Evolutionary conservation across 164 flowering plant species (phyloP).

Genomic region (Nymphaea colorata): DNA sequence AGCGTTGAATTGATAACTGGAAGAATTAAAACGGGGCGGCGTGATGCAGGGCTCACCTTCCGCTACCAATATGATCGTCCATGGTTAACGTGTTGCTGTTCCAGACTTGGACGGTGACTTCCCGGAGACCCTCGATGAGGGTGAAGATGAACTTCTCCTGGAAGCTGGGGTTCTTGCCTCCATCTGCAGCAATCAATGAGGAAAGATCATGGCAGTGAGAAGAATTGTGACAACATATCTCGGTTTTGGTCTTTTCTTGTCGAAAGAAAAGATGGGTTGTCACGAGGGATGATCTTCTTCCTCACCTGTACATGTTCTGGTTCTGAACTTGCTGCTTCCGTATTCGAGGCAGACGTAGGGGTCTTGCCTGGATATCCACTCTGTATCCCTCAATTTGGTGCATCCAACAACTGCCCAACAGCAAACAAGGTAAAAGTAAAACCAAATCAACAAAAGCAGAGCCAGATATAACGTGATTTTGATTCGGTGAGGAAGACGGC

Average conservation of each 20-base stretch:
- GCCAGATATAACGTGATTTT: neutral
- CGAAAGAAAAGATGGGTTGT: neutral
- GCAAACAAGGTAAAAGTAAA: neutral
- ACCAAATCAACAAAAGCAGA: neutral
- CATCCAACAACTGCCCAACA: constrained; percentile 59
- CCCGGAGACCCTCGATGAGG: constrained; percentile 68
- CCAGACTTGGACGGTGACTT: constrained; percentile 57
- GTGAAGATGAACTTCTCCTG: constrained; percentile 73
- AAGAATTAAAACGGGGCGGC: neutral
- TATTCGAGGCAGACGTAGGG: constrained; percentile 87
- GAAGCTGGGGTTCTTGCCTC: constrained; percentile 69
- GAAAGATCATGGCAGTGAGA: neutral
- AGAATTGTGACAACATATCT: neutral
- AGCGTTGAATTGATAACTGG: neutral
- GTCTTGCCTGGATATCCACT: constrained; percentile 92
- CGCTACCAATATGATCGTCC: constrained; percentile 79
- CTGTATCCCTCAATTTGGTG: constrained; percentile 71
- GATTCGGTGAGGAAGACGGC: neutral
- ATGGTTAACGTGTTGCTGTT: constrained; percentile 63
- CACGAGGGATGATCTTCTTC: no score
- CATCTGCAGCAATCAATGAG: constrained; percentile 37
- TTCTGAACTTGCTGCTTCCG: constrained; percentile 52
- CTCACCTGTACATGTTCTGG: constrained; percentile 75
- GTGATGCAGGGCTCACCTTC: constrained; percentile 37
- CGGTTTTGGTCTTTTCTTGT: neutral